These are phyloP conservation scores for Psidium friedrichsthalianum DNA, from an alignment of 345 rosid species.

Conservation along the genomic window DNA sequence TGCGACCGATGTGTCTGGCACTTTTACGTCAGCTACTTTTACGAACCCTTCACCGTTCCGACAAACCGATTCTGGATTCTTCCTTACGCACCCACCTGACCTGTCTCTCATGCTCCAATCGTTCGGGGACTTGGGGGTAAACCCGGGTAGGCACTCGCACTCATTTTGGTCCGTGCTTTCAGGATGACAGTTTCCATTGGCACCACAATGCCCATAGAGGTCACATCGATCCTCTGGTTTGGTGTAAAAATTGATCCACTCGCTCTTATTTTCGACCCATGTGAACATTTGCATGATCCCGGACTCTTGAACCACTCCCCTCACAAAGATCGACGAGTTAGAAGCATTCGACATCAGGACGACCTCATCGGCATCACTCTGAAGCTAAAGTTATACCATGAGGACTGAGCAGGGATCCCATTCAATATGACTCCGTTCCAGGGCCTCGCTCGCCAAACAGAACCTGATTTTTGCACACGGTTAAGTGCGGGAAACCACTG, in stretches of 20 bases:
- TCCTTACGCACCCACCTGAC: constrained; percentile 21
- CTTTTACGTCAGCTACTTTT: neutral
- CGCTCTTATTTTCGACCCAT: neutral
- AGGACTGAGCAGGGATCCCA: neutral
- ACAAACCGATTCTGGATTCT: neutral
- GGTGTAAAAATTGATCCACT: neutral
- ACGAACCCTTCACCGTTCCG: constrained; percentile 5
- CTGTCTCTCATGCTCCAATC: constrained; percentile 12
- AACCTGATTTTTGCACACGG: neutral
- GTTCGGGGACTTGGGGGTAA: constrained; percentile 3
- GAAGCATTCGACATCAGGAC: neutral
- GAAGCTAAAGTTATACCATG: neutral
- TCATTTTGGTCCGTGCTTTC: neutral
- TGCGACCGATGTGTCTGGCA: constrained; percentile 4
- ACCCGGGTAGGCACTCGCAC: constrained; percentile 20
- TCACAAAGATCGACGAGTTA: neutral
- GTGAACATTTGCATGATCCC: neutral
- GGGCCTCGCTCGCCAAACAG: neutral
- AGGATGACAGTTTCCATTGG: neutral
- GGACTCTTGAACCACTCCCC: neutral
- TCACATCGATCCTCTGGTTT: constrained; percentile 1
- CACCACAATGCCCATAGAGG: neutral
- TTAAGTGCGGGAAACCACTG: constrained; percentile 15
- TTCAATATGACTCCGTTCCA: neutral
- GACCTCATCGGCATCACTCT: neutral